Evolutionary conservation across 2,329 filamentous ascomycete species (phyloP).

Genomic region (Trichoderma aggressivum): DNA sequence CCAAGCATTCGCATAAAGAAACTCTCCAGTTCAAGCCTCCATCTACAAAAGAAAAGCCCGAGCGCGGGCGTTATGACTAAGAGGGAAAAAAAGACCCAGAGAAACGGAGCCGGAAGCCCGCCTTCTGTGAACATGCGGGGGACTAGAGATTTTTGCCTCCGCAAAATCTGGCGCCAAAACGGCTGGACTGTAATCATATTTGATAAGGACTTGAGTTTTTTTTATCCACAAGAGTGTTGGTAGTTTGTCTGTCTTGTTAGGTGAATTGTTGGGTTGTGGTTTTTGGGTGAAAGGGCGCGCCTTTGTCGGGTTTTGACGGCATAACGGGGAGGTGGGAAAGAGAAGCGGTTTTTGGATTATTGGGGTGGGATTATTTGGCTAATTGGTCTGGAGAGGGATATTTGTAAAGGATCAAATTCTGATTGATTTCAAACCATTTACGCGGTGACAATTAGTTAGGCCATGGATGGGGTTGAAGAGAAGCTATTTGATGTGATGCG

Average conservation of each 20-base stretch:
- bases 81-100: background rate
- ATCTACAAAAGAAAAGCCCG: background rate
- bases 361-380: background rate
- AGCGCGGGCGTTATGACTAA: background rate
- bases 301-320: constrained; percentile 1
- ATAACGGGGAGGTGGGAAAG: background rate
- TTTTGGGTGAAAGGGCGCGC: background rate
- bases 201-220: background rate
- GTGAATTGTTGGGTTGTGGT: background rate
- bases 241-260: background rate
- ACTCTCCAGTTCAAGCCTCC: background rate
- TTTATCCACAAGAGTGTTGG: background rate
- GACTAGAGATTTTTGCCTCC: background rate
- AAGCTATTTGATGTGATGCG: background rate
- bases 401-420: background rate
- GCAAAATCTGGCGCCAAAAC: background rate
- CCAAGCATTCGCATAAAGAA: background rate
- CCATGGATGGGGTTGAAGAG: background rate
- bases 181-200: background rate
- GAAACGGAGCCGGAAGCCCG: background rate
- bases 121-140: background rate
- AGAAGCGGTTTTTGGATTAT: background rate
- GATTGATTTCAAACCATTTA: background rate
- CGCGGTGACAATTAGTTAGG: background rate
- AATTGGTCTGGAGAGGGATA: background rate